phyloP scores from a whole-genome alignment of 192 early-diverging fungal genomes.

The Spizellomyces punctatus region DNA sequence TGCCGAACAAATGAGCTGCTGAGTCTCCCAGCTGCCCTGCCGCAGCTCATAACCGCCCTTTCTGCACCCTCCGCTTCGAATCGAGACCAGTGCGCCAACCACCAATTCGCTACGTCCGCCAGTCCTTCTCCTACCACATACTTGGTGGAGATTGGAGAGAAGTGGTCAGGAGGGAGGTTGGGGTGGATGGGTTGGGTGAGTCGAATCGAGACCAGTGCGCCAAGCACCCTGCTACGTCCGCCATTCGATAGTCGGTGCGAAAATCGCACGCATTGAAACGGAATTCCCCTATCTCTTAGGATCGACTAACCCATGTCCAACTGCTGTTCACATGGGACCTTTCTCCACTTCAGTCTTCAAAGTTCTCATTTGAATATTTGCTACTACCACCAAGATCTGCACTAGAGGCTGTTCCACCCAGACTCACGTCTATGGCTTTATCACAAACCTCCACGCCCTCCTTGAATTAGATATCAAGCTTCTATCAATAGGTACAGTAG shows the following conservation, averaged over 20 bases:
- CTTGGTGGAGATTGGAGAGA: slow-evolving; percentile 12
- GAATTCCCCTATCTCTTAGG: slow-evolving; percentile 71
- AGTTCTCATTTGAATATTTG: no score
- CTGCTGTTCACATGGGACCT: slow-evolving; percentile 74
- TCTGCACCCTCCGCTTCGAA: no score
- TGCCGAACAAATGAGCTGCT: no score
- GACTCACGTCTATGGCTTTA: slow-evolving; percentile 64
- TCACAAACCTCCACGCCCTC: slow-evolving; percentile 66
- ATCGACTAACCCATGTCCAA: slow-evolving; percentile 79
- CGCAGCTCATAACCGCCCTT: no score
- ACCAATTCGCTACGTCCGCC: slow-evolving; percentile 50
- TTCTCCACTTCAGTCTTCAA: slow-evolving; percentile 86
- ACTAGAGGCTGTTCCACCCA: no score
- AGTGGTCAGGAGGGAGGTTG: background rate
- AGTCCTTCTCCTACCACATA: slow-evolving; percentile 42
- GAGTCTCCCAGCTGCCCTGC: no score
- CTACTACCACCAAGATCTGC: no score
- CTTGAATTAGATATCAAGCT: no score
- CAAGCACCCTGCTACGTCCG: slow-evolving; percentile 51
- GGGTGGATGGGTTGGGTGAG: background rate
- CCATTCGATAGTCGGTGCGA: slow-evolving; percentile 65
- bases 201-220: slow-evolving; percentile 56
- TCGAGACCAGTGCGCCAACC: slow-evolving; percentile 57
- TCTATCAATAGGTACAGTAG: no score
- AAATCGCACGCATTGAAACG: slow-evolving; percentile 39